Conservation (phyloP, 768 basidiomycete species). For the Hirschioporus abietinus region DNA sequence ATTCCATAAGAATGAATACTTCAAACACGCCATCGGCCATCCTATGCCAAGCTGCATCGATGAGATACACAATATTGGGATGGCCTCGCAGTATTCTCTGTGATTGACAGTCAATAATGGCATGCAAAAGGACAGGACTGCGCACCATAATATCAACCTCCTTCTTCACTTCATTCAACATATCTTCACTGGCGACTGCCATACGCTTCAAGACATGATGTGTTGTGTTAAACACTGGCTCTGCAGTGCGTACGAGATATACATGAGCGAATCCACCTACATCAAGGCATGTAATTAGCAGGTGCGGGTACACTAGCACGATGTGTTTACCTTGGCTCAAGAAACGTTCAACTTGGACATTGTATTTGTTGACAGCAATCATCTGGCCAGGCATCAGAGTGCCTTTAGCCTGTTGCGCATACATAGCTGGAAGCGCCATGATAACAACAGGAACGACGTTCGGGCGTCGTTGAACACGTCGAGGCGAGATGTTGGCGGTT, state of each 20-base stretch:
- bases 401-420: constrained; percentile 36
- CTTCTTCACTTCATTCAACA: constrained; percentile 91
- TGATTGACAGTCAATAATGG: constrained; percentile 12
- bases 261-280: constrained; percentile 97
- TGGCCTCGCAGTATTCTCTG: constrained; percentile 89
- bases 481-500: background rate
- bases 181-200: constrained; percentile 82
- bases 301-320: constrained; percentile 8
- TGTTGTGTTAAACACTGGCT: constrained; percentile 85
- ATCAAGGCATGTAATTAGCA: constrained; percentile 11
- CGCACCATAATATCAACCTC: constrained; percentile 98
- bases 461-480: background rate
- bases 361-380: constrained; percentile 84
- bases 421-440: constrained; percentile 9
- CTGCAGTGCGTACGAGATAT: constrained; percentile 84
- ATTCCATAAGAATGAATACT: constrained; percentile 99
- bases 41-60: constrained; percentile 90
- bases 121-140: constrained; percentile 22
- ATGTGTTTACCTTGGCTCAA: constrained; percentile 77
- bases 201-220: constrained; percentile 97
- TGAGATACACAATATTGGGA: constrained; percentile 92
- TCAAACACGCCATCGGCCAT: constrained; percentile 83
- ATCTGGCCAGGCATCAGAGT: constrained; percentile 78
- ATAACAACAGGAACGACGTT: background rate
- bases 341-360: constrained; percentile 90